Evolutionary conservation across 179 eudicot genomes (phyloP).

Genomic region (Gypsophila paniculata): DNA sequence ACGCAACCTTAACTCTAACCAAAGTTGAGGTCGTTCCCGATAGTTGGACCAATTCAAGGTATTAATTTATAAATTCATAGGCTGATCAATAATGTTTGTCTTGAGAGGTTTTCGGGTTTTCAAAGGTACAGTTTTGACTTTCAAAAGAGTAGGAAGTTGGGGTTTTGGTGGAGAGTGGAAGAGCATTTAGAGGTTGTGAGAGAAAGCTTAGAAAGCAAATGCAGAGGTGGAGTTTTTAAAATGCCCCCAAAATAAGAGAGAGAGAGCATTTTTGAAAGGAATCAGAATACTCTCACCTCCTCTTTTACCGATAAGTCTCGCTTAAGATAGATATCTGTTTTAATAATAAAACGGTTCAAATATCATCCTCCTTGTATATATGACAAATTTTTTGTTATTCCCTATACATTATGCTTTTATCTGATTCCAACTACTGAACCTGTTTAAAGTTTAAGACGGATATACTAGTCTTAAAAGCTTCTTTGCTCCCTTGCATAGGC

Average conservation of each 20-base stretch:
- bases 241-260: constrained; percentile 33
- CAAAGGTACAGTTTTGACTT: constrained; percentile 26
- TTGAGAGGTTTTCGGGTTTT: constrained; percentile 3
- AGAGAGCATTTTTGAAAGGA: constrained; percentile 52
- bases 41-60: constrained; percentile 9
- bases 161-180: constrained; percentile 18
- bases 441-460: too few relatives aligned
- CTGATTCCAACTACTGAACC: too few relatives aligned
- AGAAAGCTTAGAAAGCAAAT: constrained; percentile 33
- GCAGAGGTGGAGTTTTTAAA: constrained; percentile 45
- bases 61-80: constrained; percentile 8
- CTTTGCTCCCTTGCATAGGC: constrained; percentile 19
- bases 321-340: too few relatives aligned
- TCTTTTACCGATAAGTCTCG: neutral
- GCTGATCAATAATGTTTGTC: neutral
- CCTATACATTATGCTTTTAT: too few relatives aligned
- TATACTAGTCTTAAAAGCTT: too few relatives aligned
- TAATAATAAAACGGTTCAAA: too few relatives aligned
- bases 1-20: constrained; percentile 13
- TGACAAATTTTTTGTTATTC: too few relatives aligned
- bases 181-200: constrained; percentile 26
- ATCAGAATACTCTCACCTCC: constrained; percentile 55
- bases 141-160: constrained; percentile 20
- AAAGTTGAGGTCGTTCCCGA: neutral
- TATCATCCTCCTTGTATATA: too few relatives aligned